Evolutionary conservation across 495 filamentous ascomycete species (phyloP).

Genomic region (Choiromyces venosus): DNA sequence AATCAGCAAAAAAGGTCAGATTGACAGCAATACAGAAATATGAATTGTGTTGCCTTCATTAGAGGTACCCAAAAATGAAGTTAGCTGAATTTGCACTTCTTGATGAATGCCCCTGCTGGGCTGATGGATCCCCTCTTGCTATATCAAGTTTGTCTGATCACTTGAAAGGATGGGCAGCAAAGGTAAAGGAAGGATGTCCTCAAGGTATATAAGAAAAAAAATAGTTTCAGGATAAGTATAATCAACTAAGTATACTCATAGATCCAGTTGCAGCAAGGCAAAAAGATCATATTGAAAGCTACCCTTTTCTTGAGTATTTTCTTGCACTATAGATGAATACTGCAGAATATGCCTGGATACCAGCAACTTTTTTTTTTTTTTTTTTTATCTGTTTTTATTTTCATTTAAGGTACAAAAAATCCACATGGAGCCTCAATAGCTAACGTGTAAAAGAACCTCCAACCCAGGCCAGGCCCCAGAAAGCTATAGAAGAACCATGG

Average conservation of each 20-base stretch:
- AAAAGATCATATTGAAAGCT: neutral
- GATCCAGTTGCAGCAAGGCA: neutral
- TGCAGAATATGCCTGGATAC: neutral
- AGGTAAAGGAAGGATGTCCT: slow-evolving; percentile 28
- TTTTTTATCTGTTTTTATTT: no score
- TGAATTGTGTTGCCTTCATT: slow-evolving; percentile 28
- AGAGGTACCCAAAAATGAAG: slow-evolving; percentile 27
- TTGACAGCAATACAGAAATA: slow-evolving; percentile 34
- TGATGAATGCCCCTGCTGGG: slow-evolving; percentile 20
- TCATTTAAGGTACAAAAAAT: no score
- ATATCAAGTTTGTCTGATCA: slow-evolving; percentile 31
- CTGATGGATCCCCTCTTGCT: slow-evolving; percentile 28
- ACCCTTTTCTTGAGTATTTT: slow-evolving; percentile 30
- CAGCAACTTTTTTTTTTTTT: no score
- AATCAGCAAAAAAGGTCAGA: no score
- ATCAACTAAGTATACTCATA: neutral
- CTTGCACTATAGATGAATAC: slow-evolving; percentile 29
- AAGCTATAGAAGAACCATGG: no score
- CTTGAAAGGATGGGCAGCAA: slow-evolving; percentile 31
- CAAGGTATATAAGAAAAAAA: slow-evolving; percentile 23
- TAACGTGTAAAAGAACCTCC: no score
- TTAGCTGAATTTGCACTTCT: slow-evolving; percentile 30
- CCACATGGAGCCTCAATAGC: no score
- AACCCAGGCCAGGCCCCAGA: no score
- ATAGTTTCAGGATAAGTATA: neutral